These are phyloP conservation scores for Forsythia suspensa DNA, from an alignment of 257 asterid genomes.

Conservation along the genomic window DNA sequence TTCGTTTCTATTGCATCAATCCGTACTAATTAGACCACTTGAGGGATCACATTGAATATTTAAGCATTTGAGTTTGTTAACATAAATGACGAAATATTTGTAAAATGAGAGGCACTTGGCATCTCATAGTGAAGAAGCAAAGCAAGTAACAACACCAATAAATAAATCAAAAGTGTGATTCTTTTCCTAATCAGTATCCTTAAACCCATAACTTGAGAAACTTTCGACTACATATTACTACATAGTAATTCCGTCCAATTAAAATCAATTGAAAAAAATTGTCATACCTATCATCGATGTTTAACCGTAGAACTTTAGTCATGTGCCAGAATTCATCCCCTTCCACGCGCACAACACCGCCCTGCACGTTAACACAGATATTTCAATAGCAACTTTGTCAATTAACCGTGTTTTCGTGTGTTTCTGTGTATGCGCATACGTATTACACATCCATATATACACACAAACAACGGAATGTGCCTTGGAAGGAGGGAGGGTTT, in stretches of 20 bases:
- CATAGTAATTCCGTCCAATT: not conserved
- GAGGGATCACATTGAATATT: not conserved
- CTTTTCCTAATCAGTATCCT: too few species aligned
- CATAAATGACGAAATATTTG: not conserved
- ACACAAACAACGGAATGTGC: conserved; percentile 19
- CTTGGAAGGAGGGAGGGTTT: conserved; percentile 62
- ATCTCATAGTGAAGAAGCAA: not conserved
- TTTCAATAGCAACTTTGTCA: conserved; percentile 24
- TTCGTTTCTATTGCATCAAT: not conserved
- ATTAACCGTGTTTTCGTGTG: not conserved
- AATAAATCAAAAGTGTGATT: not conserved
- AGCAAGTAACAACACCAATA: not conserved
- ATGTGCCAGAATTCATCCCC: conserved; percentile 99
- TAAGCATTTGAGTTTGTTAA: not conserved
- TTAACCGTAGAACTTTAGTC: conserved; percentile 80
- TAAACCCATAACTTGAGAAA: too few species aligned
- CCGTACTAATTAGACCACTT: too few species aligned
- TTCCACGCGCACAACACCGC: conserved; percentile 69
- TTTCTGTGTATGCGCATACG: not conserved
- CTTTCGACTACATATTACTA: not conserved
- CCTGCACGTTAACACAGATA: conserved; percentile 50
- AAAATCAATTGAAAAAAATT: not conserved
- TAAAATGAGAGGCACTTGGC: not conserved
- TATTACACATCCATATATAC: not conserved
- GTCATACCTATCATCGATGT: conserved; percentile 67